phyloP scores from a whole-genome alignment of 768 basidiomycete genomes.

The Leucocoprinus leucothites region DNA sequence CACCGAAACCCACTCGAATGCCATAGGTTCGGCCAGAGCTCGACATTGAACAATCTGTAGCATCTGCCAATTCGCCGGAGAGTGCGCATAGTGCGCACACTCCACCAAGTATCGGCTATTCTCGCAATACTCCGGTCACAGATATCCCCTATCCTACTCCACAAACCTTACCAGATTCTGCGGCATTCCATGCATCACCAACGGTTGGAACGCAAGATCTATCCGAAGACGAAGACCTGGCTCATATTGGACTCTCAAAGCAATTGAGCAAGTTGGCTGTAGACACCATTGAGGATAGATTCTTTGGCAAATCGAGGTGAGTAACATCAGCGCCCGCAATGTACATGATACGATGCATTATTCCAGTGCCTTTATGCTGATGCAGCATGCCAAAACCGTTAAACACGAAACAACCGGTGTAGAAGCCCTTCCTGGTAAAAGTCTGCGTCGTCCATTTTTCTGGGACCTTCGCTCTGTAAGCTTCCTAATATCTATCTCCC shows the following conservation, averaged over 20 bases:
- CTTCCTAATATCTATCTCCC: not conserved
- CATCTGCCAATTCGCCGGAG: constrained; percentile 9
- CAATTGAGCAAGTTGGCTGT: constrained; percentile 28
- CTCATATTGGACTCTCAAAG: constrained; percentile 30
- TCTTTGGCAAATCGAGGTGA: constrained; percentile 40
- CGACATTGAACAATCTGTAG: constrained; percentile 17
- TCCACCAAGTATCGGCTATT: not conserved
- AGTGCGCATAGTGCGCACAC: constrained; percentile 1
- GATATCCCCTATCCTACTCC: constrained; percentile 18
- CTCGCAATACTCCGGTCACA: constrained; percentile 8
- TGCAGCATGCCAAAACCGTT: constrained; percentile 37
- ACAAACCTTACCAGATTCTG: constrained; percentile 13
- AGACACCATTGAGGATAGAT: constrained; percentile 28
- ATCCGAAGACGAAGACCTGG: constrained; percentile 28
- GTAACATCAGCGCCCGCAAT: not conserved
- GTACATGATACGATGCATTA: not conserved
- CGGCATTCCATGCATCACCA: constrained; percentile 11
- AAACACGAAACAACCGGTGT: constrained; percentile 36
- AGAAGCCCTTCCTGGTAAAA: constrained; percentile 10
- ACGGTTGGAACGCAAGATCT: constrained; percentile 14
- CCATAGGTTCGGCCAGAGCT: constrained; percentile 20
- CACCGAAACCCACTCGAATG: not conserved
- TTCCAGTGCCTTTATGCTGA: constrained; percentile 38
- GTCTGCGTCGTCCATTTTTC: constrained; percentile 23
- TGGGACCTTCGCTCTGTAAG: constrained; percentile 30